A percentile compares a stretch with the other conserved stretches of the same genome.
Evolutionary conservation across 371 early-diverging fungal species (phyloP).

Genomic region (Mortierella sp.): DNA sequence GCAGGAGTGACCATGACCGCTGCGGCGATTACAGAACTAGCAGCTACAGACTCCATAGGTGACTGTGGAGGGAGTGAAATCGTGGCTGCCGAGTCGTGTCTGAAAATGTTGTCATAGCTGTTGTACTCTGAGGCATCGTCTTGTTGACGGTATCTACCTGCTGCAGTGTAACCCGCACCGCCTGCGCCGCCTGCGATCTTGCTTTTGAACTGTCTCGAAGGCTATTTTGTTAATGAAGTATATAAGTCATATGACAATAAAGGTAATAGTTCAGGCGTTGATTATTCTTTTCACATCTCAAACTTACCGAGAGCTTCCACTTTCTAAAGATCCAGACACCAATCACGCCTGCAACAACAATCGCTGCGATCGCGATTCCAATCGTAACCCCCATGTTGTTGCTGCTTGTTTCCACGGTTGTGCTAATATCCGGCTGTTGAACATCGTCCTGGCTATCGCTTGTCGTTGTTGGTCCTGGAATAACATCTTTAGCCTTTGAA

Average conservation of each 20-base stretch:
- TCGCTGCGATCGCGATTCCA: conserved; percentile 37
- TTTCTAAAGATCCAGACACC: conserved; percentile 59
- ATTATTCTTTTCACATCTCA: background rate
- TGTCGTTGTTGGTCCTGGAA: background rate
- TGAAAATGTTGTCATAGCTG: conserved; percentile 22
- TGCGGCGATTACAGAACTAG: background rate
- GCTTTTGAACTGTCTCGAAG: conserved; percentile 43
- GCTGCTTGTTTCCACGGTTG: background rate
- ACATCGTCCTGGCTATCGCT: background rate
- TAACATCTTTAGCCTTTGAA: background rate
- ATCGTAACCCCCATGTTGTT: conserved; percentile 12
- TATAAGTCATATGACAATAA: too few relatives aligned
- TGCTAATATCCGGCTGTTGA: background rate
- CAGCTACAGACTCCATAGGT: background rate
- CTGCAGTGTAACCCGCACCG: background rate
- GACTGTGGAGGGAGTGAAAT: conserved; percentile 1
- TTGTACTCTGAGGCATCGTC: conserved; percentile 15
- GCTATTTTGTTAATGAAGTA: conserved; percentile 18
- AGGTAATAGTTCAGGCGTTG: too few relatives aligned
- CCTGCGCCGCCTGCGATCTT: conserved; percentile 30
- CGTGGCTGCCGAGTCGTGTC: background rate
- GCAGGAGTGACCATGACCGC: background rate
- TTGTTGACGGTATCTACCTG: background rate
- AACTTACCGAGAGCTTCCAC: conserved; percentile 55
- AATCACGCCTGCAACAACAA: conserved; percentile 31